Base-by-base conservation (phyloP, 768 basidiomycete species). In the Termitomyces sp. region DNA sequence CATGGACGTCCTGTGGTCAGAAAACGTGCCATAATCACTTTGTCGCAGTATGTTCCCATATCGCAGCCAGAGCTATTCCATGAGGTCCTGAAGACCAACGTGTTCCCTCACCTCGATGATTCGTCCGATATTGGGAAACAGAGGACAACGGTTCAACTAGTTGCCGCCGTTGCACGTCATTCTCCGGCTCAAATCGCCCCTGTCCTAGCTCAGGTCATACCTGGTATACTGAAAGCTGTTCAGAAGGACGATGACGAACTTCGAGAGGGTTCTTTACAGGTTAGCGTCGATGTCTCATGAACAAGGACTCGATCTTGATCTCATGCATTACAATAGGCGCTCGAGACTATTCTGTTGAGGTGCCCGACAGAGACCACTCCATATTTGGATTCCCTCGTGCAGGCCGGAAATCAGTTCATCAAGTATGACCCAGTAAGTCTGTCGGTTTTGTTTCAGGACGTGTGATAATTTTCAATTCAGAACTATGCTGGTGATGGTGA, bases 11-110 rank as follows among this genome's bases (percentile, higher is more conserved):
- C 90, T 11, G 93, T 93, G 0, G 91, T 98, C 55, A 86, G 95
- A 53, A 98, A 98, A 76, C 89, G 95, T 54, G 91, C 93, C 2
- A 95, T 98, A 59, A 77, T 86, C 39, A 92, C 94, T 0, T 71
- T 94, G 44, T 89, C 93, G 0, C 91, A 93, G 63, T 90, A 94
- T 69, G 80, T 95, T 41, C 89, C 87, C 16, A 83, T 85, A 45
- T 87, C 88, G 9, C 83, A 82, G 42, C 77, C 84, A 4, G 75
- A 78, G 3, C 71, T 90, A 11, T 90, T 91, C 68, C 69, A 77
- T 1, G 73, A 80, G n/a, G 73, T 93, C 33, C 73, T 94, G 47
- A 75, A 77, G 53, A 73, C 75, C 4, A 78, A 82, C 34, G 79
- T 93, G 0, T 75, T 85, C 34, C 86, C 88, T 16, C 85, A 80